A percentile compares a stretch with the other conserved stretches of the same genome.
phyloP scores from a whole-genome alignment of 768 basidiomycete species.

The Phylloporus sp. region DNA sequence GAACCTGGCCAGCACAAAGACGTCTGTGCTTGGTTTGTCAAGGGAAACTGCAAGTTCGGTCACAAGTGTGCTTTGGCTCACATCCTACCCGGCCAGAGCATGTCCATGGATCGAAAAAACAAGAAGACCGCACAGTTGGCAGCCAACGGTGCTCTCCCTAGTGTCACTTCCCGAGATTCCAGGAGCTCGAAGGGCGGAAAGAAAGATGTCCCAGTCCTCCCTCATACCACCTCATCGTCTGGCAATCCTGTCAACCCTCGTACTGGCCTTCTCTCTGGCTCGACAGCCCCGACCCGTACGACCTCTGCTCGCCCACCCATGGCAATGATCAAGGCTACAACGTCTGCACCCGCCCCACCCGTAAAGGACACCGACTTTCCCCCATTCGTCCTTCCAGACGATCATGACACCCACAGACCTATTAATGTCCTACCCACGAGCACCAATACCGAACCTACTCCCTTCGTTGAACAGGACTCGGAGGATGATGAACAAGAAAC shows the following conservation, averaged over 20 bases:
- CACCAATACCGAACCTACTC: slow-evolving; percentile 1
- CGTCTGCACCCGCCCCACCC: slow-evolving; percentile 76
- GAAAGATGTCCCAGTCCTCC: slow-evolving; percentile 30
- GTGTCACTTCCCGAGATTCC: slow-evolving; percentile 28
- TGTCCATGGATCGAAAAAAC: slow-evolving; percentile 97
- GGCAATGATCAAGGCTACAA: slow-evolving; percentile 66
- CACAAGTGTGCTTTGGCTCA: slow-evolving; percentile 92
- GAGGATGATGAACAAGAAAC: slow-evolving; percentile 13
- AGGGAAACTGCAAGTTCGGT: slow-evolving; percentile 84
- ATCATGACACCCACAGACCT: slow-evolving; percentile 32
- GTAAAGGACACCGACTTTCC: slow-evolving; percentile 74
- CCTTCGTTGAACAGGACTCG: slow-evolving; percentile 1
- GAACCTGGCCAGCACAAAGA: slow-evolving; percentile 81
- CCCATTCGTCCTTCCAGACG: slow-evolving; percentile 64
- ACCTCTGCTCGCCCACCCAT: slow-evolving; percentile 55
- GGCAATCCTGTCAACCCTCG: slow-evolving; percentile 11
- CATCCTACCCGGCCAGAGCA: slow-evolving; percentile 87
- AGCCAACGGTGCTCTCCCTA: slow-evolving; percentile 42
- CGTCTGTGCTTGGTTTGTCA: slow-evolving; percentile 86
- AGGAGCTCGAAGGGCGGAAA: slow-evolving; percentile 34
- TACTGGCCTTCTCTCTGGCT: slow-evolving; percentile 42
- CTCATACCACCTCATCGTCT: slow-evolving; percentile 10
- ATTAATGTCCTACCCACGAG: slow-evolving; percentile 1
- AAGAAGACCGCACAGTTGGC: slow-evolving; percentile 85
- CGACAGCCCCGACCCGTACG: slow-evolving; percentile 64